These are phyloP conservation scores for Alternaria triticimaculans DNA, from an alignment of 2,329 filamentous ascomycete genomes.

Conservation along the genomic window DNA sequence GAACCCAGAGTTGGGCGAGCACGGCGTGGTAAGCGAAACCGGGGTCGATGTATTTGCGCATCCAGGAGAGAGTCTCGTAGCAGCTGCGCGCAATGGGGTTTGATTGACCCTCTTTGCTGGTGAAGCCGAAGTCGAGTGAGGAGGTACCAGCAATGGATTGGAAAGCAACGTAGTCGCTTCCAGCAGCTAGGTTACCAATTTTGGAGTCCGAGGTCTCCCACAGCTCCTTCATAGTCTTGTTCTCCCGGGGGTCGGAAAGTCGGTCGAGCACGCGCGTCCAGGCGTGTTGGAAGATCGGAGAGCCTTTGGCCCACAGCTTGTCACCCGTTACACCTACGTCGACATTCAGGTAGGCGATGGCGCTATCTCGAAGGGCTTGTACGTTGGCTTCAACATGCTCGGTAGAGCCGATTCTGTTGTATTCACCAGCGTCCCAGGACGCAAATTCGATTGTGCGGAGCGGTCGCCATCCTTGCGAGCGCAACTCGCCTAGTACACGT, in stretches of 20 bases:
- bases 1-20: slow-evolving; percentile 78
- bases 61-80: slow-evolving; percentile 90
- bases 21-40: slow-evolving; percentile 80
- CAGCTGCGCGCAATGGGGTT: slow-evolving; percentile 78
- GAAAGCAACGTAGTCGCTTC: slow-evolving; percentile 87
- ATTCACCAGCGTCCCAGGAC: slow-evolving; percentile 93
- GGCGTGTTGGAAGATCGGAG: slow-evolving; percentile 77
- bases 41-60: slow-evolving; percentile 79
- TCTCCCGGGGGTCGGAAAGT: slow-evolving; percentile 72
- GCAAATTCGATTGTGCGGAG: slow-evolving; percentile 95
- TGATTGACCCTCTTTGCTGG: slow-evolving; percentile 48
- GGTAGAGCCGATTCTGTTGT: slow-evolving; percentile 92
- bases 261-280: slow-evolving; percentile 76
- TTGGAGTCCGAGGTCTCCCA: slow-evolving; percentile 71
- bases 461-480: slow-evolving; percentile 82
- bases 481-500: slow-evolving; percentile 81
- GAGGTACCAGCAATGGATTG: slow-evolving; percentile 90
- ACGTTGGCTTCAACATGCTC: slow-evolving; percentile 91
- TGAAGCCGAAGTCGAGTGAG: slow-evolving; percentile 83
- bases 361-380: slow-evolving; percentile 73
- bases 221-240: slow-evolving; percentile 73
- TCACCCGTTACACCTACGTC: slow-evolving; percentile 80
- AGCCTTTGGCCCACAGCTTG: slow-evolving; percentile 78
- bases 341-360: slow-evolving; percentile 88
- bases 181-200: slow-evolving; percentile 74